Percentiles rank a stretch among this genome's conserved stretches.
Evolutionary conservation across 2,329 filamentous ascomycete genomes (phyloP).

Genomic region (Coccinonectria pachysandricola): DNA sequence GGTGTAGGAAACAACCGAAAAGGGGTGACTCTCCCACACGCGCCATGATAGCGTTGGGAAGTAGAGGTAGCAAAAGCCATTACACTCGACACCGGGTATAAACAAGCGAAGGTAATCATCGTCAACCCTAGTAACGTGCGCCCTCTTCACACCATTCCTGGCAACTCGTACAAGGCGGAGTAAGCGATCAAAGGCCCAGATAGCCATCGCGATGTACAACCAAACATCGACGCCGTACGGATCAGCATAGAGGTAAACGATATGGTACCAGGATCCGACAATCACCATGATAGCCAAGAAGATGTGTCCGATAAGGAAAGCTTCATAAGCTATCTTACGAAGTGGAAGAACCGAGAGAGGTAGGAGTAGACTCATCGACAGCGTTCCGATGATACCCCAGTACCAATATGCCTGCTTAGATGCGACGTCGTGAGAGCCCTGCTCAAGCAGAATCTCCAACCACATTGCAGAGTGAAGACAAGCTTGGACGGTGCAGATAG

Average conservation of each 20-base stretch:
- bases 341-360: constrained; percentile 25
- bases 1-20: constrained; percentile 18
- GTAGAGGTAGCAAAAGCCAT: constrained; percentile 22
- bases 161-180: constrained; percentile 13
- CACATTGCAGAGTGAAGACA: constrained; percentile 35
- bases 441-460: constrained; percentile 23
- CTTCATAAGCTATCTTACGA: constrained; percentile 29
- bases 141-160: constrained; percentile 17
- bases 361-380: constrained; percentile 22
- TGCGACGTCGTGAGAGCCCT: constrained; percentile 17
- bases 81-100: constrained; percentile 14
- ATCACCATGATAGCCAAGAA: constrained; percentile 29
- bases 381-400: constrained; percentile 32
- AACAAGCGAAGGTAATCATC: constrained; percentile 22
- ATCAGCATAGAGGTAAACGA: constrained; percentile 23
- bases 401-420: constrained; percentile 28
- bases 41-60: constrained; percentile 23
- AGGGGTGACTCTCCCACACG: constrained; percentile 24
- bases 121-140: constrained; percentile 18
- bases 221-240: constrained; percentile 32
- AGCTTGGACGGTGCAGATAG: constrained; percentile 33
- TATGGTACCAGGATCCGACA: constrained; percentile 33
- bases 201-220: constrained; percentile 17
- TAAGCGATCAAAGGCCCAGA: constrained; percentile 22
- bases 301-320: constrained; percentile 35